These are phyloP conservation scores for Daldinia concentrica DNA, from an alignment of 495 filamentous ascomycete species.

Conservation along the genomic window DNA sequence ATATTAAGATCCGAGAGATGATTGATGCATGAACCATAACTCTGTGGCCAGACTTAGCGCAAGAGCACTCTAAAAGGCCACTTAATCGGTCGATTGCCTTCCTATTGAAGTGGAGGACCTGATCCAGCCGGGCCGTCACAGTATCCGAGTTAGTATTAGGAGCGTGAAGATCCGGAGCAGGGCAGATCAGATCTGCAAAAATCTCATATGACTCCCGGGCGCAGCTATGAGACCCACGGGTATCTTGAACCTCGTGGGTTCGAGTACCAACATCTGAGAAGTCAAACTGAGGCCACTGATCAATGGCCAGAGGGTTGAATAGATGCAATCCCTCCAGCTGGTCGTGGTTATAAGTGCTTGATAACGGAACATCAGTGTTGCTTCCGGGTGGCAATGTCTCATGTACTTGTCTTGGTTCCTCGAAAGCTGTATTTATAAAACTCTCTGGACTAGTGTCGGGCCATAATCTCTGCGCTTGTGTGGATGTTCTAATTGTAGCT, in stretches of 20 bases:
- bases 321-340: neutral
- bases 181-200: neutral
- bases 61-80: neutral
- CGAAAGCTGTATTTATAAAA: neutral
- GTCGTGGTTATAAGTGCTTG: neutral
- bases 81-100: neutral
- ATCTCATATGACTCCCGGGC: neutral
- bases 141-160: slow-evolving; percentile 1
- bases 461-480: neutral
- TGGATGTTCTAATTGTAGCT: neutral
- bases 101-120: neutral
- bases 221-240: neutral
- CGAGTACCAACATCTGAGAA: neutral
- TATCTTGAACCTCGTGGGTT: neutral
- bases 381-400: neutral
- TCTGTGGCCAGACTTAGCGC: neutral
- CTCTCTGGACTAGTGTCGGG: neutral
- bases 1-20: neutral
- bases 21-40: neutral
- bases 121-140: neutral
- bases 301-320: neutral
- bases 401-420: neutral
- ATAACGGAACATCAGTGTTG: neutral
- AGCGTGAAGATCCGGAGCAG: slow-evolving; percentile 1
- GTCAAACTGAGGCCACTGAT: neutral